Percentiles rank a stretch among this genome's conserved stretches.
These are phyloP conservation scores for Colletotrichum lupini DNA, from an alignment of 2,329 filamentous ascomycete genomes.

Conservation along the genomic window DNA sequence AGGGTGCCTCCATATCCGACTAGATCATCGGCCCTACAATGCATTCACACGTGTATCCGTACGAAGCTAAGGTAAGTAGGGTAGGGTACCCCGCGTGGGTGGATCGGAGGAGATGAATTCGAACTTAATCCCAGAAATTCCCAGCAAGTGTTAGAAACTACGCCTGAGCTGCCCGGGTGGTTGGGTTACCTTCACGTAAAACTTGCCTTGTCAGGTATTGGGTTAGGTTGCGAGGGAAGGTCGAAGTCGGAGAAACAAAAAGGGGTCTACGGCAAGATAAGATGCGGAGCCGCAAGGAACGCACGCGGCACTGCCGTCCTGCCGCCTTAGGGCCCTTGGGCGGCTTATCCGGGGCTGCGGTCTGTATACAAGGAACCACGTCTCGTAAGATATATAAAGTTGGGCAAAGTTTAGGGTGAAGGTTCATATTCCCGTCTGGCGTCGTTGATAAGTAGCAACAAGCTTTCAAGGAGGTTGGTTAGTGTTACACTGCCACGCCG, in stretches of 20 bases:
- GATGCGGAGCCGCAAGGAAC: neutral
- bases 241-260: neutral
- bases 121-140: neutral
- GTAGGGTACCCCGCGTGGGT: constrained; percentile 12
- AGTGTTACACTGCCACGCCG: neutral
- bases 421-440: neutral
- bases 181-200: neutral
- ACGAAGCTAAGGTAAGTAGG: neutral
- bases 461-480: neutral
- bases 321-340: neutral
- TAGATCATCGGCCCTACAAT: neutral
- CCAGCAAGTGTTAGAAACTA: neutral
- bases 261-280: neutral
- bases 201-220: no score
- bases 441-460: neutral
- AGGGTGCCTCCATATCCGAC: neutral
- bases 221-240: neutral
- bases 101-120: neutral
- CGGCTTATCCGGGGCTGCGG: no score
- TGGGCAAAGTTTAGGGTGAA: neutral
- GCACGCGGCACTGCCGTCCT: neutral
- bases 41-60: neutral
- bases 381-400: no score
- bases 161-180: neutral
- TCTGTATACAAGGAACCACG: no score